Evolutionary conservation across 257 asterid species (phyloP).

Genomic region (Solanum appendiculatum): DNA sequence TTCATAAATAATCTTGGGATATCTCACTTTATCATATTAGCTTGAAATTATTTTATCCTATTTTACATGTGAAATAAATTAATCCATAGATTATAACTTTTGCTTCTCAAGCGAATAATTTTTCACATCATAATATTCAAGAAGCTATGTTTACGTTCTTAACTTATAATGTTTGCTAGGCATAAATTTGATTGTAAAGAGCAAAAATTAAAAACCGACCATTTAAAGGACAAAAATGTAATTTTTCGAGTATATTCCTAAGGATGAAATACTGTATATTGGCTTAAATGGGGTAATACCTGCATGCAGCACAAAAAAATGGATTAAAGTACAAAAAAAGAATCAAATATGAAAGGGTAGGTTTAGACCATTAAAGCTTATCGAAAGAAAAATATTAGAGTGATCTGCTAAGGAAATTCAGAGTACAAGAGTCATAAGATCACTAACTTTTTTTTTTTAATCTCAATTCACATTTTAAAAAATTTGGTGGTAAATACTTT

Average conservation of each 20-base stretch:
- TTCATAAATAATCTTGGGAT: not conserved
- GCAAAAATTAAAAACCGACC: not conserved
- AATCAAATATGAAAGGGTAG: not conserved
- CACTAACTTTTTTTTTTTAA: not conserved
- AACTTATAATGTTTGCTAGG: too few species aligned
- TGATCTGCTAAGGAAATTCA: not conserved
- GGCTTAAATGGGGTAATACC: not conserved
- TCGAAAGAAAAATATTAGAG: not conserved
- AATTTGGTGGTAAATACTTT: not conserved
- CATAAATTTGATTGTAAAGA: too few species aligned
- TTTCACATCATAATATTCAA: too few species aligned
- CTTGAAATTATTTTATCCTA: not conserved
- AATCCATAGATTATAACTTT: not conserved
- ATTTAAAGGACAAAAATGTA: not conserved
- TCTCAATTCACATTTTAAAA: not conserved
- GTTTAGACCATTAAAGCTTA: not conserved
- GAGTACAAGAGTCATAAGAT: not conserved
- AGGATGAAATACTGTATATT: not conserved
- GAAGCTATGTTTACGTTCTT: not conserved
- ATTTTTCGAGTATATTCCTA: not conserved
- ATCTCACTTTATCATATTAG: not conserved
- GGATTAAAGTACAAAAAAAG: not conserved
- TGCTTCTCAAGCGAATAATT: not conserved
- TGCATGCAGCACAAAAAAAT: not conserved
- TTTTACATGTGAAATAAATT: not conserved